Base-by-base conservation (phyloP, 23 red algal species). In the Gracilaria vermiculophylla region DNA sequence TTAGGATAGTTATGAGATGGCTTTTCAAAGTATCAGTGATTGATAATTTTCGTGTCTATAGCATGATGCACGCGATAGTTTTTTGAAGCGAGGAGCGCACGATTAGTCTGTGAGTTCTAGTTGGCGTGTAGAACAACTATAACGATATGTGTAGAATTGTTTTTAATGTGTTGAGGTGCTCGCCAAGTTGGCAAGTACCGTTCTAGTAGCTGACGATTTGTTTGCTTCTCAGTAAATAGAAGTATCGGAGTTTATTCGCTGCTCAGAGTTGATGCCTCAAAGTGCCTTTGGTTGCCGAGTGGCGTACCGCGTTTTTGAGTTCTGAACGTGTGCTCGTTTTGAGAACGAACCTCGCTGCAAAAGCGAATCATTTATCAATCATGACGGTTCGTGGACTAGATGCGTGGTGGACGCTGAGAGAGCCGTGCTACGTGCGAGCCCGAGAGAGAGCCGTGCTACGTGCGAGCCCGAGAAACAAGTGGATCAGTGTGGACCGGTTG, bases 211-310 rank as follows among this genome's bases (percentile, higher is more conserved):
- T 64, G 58, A 54, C 20, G 52, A 17, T 54, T 64, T 34, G 24
- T 64, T 64, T 64, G 58, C 16, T 64, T 25, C 29, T 64, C 58
- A 64, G 58, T 64, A 64, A 64, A 64, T 64, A 35, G 58, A 64
- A 36, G 29, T 64, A 34, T 36, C 28, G 58, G 15, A 64, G 29
- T 13, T 64, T 64, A 31, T 28, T 29, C 54, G 21, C 2, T 58
- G 16, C 54, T 58, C 54, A 0, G 54, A 58, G 29, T 7, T 28
- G 23, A 28, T n/a, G n/a, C n/a, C n/a, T n/a, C n/a, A n/a, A n/a
- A n/a, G n/a, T n/a, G 43, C 12, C 43, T 47, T 47, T 47, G 5
- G 43, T 47, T 47, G 43, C 5, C 5, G 43, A 47, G 6, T 12
- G 6, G 43, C 43, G 12, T 47, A 8, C 43, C n/a, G n/a, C n/a